Evolutionary conservation across 2,329 filamentous ascomycete species (phyloP).

Genomic region (Talaromyces verruculosus): DNA sequence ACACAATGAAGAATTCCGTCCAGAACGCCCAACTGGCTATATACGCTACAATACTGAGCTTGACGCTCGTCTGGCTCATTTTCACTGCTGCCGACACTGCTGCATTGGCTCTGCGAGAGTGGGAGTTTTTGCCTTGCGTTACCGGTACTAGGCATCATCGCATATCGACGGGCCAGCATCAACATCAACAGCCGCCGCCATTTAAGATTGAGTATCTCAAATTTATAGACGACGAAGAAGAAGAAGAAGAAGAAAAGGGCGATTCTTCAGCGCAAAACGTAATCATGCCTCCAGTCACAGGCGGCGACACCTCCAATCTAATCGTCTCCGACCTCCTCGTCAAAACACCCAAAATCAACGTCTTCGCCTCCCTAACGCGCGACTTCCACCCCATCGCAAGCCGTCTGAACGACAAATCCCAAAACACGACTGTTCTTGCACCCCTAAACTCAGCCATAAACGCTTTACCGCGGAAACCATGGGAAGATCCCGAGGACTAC

Average conservation of each 20-base stretch:
- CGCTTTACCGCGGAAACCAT: conserved; percentile 73
- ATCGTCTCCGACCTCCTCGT: conserved; percentile 83
- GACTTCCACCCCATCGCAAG: conserved; percentile 68
- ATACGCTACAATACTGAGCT: conserved; percentile 13
- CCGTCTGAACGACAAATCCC: conserved; percentile 64
- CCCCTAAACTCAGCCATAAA: conserved; percentile 82
- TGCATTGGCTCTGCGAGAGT: conserved; percentile 9
- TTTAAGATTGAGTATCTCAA: background rate
- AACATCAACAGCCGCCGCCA: background rate
- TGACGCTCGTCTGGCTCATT: conserved; percentile 16
- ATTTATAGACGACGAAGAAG: background rate
- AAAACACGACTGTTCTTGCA: conserved; percentile 82
- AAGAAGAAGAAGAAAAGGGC: background rate
- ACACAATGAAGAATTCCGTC: conserved; percentile 16
- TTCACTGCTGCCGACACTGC: conserved; percentile 11
- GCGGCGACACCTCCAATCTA: conserved; percentile 45
- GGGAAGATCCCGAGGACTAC: conserved; percentile 70
- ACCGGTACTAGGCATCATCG: background rate
- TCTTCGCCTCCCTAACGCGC: conserved; percentile 79
- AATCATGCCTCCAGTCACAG: conserved; percentile 26
- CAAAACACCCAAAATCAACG: conserved; percentile 73
- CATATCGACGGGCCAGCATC: background rate
- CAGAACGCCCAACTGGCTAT: conserved; percentile 14
- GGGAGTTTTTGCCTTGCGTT: conserved; percentile 8
- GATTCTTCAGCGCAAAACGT: conserved; percentile 14